Conservation (phyloP, 805 yeast species). For the Clavispora santaluciae region DNA sequence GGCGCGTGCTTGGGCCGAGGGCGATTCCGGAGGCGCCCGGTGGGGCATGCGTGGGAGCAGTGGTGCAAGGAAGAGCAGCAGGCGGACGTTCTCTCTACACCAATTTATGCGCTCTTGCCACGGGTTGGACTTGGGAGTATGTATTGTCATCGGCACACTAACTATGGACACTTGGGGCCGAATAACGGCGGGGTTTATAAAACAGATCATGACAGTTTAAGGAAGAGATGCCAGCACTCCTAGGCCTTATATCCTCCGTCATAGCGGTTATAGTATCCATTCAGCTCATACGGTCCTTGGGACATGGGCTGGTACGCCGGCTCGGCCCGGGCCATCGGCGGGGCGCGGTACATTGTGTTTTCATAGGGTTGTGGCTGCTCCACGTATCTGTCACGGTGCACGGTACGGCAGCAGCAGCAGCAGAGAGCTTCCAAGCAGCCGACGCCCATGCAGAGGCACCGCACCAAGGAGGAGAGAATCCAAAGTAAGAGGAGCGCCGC, state of each 20-base stretch:
- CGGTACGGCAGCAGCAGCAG: constrained; percentile 44
- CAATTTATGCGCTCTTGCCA: too few relatives aligned
- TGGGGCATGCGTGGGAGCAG: too few relatives aligned
- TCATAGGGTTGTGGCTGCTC: constrained; percentile 19
- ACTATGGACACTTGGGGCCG: not conserved
- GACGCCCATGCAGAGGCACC: constrained; percentile 54
- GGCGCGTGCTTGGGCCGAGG: too few relatives aligned
- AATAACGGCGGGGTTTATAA: not conserved
- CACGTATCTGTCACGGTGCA: constrained; percentile 14
- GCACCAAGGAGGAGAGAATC: constrained; percentile 50
- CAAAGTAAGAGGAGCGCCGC: constrained; percentile 53
- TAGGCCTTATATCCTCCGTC: constrained; percentile 11
- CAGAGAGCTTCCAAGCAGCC: constrained; percentile 39
- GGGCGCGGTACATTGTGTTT: constrained; percentile 32
- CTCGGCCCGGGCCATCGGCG: constrained; percentile 12
- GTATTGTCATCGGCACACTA: too few relatives aligned
- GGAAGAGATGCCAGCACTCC: constrained; percentile 2
- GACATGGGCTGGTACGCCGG: constrained; percentile 12
- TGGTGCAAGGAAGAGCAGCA: too few relatives aligned
- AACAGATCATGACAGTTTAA: not conserved
- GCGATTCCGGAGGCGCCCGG: too few relatives aligned
- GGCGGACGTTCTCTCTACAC: too few relatives aligned
- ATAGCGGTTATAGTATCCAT: constrained; percentile 2
- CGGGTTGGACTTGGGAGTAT: too few relatives aligned
- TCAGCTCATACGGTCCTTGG: constrained; percentile 2